These are phyloP conservation scores for Xylaria acuta DNA, from an alignment of 495 filamentous ascomycete genomes.

Conservation along the genomic window DNA sequence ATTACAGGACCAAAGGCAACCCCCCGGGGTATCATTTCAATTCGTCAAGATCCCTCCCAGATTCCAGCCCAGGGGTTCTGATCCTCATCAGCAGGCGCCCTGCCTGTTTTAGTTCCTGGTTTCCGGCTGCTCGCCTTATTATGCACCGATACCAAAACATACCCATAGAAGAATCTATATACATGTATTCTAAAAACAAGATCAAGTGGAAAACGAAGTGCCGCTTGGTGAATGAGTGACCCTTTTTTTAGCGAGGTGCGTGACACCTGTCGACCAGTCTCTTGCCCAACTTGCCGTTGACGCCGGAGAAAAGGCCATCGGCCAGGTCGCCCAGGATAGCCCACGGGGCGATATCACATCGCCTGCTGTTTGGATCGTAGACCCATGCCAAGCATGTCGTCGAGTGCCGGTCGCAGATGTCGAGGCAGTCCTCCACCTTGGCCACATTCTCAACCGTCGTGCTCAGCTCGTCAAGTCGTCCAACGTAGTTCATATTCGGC, in stretches of 20 bases:
- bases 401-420: slow-evolving; percentile 38
- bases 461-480: slow-evolving; percentile 42
- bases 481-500: slow-evolving; percentile 48
- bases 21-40: slow-evolving; percentile 29
- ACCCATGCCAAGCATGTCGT: slow-evolving; percentile 52
- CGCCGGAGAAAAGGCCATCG: slow-evolving; percentile 41
- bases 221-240: background rate
- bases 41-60: slow-evolving; percentile 16
- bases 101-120: background rate
- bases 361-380: slow-evolving; percentile 40
- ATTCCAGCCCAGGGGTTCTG: slow-evolving; percentile 6
- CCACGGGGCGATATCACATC: slow-evolving; percentile 51
- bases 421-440: slow-evolving; percentile 40
- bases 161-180: slow-evolving; percentile 21
- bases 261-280: slow-evolving; percentile 36
- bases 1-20: slow-evolving; percentile 27
- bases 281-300: slow-evolving; percentile 39
- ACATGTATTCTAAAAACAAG: slow-evolving; percentile 31
- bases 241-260: slow-evolving; percentile 14
- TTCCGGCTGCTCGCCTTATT: slow-evolving; percentile 15
- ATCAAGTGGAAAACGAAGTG: background rate
- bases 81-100: background rate
- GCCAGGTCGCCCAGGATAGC: slow-evolving; percentile 48
- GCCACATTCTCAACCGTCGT: slow-evolving; percentile 39
- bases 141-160: slow-evolving; percentile 20